Conservation (phyloP, 2,329 filamentous ascomycete genomes). For the Trichoderma koningii region DNA sequence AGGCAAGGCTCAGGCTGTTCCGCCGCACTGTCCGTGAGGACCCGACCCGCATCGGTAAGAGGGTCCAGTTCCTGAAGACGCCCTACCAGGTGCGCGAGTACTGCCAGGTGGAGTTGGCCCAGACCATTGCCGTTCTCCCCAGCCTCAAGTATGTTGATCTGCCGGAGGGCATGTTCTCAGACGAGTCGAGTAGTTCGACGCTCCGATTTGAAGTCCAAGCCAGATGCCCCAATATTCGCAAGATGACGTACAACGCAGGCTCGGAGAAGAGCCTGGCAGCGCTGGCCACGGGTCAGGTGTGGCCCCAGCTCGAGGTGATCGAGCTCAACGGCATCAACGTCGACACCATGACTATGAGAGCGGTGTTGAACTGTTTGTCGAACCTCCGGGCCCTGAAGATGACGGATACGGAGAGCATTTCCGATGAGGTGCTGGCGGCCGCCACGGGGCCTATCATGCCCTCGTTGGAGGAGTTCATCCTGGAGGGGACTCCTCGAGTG, state of each 20-base stretch:
- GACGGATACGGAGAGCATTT: slow-evolving; percentile 67
- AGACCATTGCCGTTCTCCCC: slow-evolving; percentile 80
- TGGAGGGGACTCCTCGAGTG: slow-evolving; percentile 71
- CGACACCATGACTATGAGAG: slow-evolving; percentile 70
- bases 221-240: slow-evolving; percentile 78
- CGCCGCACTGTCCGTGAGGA: slow-evolving; percentile 81
- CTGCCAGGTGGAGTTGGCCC: slow-evolving; percentile 78
- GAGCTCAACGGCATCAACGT: slow-evolving; percentile 69
- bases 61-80: slow-evolving; percentile 79
- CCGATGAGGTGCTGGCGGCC: slow-evolving; percentile 73
- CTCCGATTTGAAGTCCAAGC: slow-evolving; percentile 83
- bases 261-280: slow-evolving; percentile 75
- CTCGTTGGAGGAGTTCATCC: slow-evolving; percentile 68
- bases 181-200: slow-evolving; percentile 73
- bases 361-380: slow-evolving; percentile 67
- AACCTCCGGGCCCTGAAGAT: slow-evolving; percentile 74
- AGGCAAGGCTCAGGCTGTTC: slow-evolving; percentile 73
- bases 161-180: slow-evolving; percentile 82
- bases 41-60: slow-evolving; percentile 64
- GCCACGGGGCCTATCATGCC: slow-evolving; percentile 71
- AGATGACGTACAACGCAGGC: slow-evolving; percentile 82
- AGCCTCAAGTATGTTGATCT: slow-evolving; percentile 89
- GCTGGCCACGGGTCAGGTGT: slow-evolving; percentile 65
- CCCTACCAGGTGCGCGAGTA: slow-evolving; percentile 95
- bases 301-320: slow-evolving; percentile 71